Evolutionary conservation across 2,329 filamentous ascomycete genomes (phyloP), one percentile per base, ranked within the genome.

Genomic region (Dactylellina leptospora): DNA sequence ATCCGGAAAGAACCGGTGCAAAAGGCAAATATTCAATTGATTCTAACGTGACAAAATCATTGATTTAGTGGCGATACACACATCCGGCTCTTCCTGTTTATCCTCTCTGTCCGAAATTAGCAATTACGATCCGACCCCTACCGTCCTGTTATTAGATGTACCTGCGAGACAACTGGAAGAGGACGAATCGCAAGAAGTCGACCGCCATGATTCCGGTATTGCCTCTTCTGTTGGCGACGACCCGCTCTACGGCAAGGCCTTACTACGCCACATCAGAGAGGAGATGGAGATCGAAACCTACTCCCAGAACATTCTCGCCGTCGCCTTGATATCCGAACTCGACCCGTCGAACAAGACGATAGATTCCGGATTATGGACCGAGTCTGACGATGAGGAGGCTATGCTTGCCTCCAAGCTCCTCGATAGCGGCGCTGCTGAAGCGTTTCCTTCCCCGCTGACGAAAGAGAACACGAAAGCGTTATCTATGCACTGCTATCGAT

Each of bases 381-480:
- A 60, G 62, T 73, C 33, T 62, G 75, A 71, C 58, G 75, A 58
- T 38, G 51, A 74, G 38, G 75, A 86, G 69, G 82, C 83, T 10
- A 81, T 82, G 44, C 81, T 84, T 55, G 83, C 93, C 71, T 85
- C 88, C 75, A 87, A 84, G 76, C 96, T 92, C 78, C 81, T 97
- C 22, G 92, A 96, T 77, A 87, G 90, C 2, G 95, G 95, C 33
- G 93, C 93, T 9, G 84, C 90, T 27, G 93, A 97, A 80, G 91
- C 96, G 51, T 84, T 97, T 74, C 86, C 88, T 23, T 92, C 89
- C 76, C 93, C 93, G 0, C 80, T 97, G 38, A 87, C 89, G 73
- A 84, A 85, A 50, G 88, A 91, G 58, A 87, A 89, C 75, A 85
- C 93, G 51, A 88, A 90, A 69, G 88, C 88, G 27, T 83, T 96